Percentiles rank a stretch among this genome's conserved stretches.
Conservation (phyloP, 2,329 filamentous ascomycete genomes). For the Penicillium sclerotigenum region DNA sequence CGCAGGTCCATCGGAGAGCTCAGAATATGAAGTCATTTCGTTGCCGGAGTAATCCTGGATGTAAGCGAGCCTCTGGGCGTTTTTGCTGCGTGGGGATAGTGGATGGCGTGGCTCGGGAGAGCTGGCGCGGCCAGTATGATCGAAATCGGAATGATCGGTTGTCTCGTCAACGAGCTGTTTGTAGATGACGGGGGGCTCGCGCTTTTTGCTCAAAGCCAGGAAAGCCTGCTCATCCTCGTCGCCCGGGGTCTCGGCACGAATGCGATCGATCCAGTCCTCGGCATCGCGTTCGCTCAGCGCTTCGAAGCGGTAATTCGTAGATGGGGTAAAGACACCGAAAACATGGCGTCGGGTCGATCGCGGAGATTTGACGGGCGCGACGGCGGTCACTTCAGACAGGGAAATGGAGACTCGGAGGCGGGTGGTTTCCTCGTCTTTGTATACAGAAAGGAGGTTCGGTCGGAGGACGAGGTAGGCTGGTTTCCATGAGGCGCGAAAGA, state of each 20-base stretch:
- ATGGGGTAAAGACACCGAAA: slow-evolving; percentile 88
- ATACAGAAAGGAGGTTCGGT: slow-evolving; percentile 85
- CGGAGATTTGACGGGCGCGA: slow-evolving; percentile 81
- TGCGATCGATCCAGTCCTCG: slow-evolving; percentile 79
- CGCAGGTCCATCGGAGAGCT: slow-evolving; percentile 66
- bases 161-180: slow-evolving; percentile 37
- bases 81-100: slow-evolving; percentile 26
- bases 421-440: slow-evolving; percentile 86
- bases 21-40: slow-evolving; percentile 75
- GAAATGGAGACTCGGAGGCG: slow-evolving; percentile 85
- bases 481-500: slow-evolving; percentile 78
- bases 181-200: slow-evolving; percentile 19
- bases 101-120: slow-evolving; percentile 36
- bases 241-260: slow-evolving; percentile 74
- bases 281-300: slow-evolving; percentile 70
- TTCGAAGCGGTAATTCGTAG: slow-evolving; percentile 88
- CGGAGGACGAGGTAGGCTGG: slow-evolving; percentile 82
- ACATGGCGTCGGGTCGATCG: slow-evolving; percentile 83
- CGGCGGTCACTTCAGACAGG: slow-evolving; percentile 85
- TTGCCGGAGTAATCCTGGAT: slow-evolving; percentile 60
- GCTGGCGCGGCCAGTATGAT: slow-evolving; percentile 31
- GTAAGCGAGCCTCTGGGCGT: slow-evolving; percentile 29
- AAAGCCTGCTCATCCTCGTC: slow-evolving; percentile 87
- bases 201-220: slow-evolving; percentile 44
- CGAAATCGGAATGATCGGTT: slow-evolving; percentile 44